phyloP scores from a whole-genome alignment of 768 basidiomycete genomes.

The Tricholoma terreum region DNA sequence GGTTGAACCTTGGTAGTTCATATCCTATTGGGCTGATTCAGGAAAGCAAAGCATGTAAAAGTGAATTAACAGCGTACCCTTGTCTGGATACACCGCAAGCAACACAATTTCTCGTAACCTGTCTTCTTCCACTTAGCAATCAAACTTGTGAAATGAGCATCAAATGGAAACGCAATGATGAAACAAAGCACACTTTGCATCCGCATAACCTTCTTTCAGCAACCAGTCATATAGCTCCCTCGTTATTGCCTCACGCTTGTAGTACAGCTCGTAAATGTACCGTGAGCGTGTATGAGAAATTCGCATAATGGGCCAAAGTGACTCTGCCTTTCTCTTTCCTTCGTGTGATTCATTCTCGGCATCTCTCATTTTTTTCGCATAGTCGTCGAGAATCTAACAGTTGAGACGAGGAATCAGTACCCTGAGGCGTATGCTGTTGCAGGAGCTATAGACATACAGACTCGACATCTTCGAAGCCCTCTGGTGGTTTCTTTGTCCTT shows the following conservation, averaged over 20 bases:
- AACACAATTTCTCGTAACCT: slow-evolving; percentile 98
- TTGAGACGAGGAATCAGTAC: slow-evolving; percentile 3
- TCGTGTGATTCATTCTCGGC: slow-evolving; percentile 98
- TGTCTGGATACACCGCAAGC: slow-evolving; percentile 94
- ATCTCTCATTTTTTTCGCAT: slow-evolving; percentile 98
- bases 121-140: slow-evolving; percentile 99
- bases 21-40: slow-evolving; percentile 57
- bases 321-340: slow-evolving; percentile 93
- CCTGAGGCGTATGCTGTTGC: neutral
- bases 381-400: slow-evolving; percentile 89
- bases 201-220: slow-evolving; percentile 94
- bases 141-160: slow-evolving; percentile 48
- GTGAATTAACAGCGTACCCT: slow-evolving; percentile 43
- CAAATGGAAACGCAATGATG: neutral
- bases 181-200: slow-evolving; percentile 73
- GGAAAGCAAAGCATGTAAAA: neutral
- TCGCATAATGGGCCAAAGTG: slow-evolving; percentile 97
- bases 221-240: slow-evolving; percentile 96
- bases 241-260: slow-evolving; percentile 95
- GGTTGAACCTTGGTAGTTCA: slow-evolving; percentile 99
- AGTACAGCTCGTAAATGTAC: slow-evolving; percentile 98
- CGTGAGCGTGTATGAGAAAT: slow-evolving; percentile 94
- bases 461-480: slow-evolving; percentile 95
- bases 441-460: slow-evolving; percentile 39
- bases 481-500: slow-evolving; percentile 91